A percentile compares a stretch with the other conserved stretches of the same genome.
Evolutionary conservation across 305 asterid species (phyloP).

Genomic region (Fraxinus xanthoxyloides): DNA sequence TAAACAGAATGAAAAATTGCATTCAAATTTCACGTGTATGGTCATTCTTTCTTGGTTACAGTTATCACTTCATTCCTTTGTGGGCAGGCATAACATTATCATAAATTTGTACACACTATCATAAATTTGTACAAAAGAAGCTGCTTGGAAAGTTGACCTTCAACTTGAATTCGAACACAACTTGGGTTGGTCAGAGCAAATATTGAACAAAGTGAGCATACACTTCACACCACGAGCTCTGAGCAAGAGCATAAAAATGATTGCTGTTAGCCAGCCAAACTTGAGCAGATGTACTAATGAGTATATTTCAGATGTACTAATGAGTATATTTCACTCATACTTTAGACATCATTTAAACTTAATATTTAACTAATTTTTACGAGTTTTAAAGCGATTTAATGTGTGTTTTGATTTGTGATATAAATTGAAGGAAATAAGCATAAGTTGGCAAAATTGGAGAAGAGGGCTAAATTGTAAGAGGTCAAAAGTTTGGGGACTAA

Average conservation of each 20-base stretch:
- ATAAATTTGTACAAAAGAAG: neutral
- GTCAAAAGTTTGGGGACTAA: no score
- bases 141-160: neutral
- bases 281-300: neutral
- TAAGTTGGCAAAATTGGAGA: no score
- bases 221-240: neutral
- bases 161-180: neutral
- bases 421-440: no score
- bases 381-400: no score
- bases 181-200: neutral
- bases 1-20: neutral
- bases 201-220: neutral
- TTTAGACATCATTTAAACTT: no score
- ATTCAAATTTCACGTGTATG: neutral
- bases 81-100: neutral
- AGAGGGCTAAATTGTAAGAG: no score
- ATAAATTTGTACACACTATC: neutral
- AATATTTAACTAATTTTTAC: no score
- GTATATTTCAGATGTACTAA: neutral
- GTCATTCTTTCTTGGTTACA: neutral
- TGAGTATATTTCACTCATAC: no score
- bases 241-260: neutral
- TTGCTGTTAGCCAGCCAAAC: neutral
- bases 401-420: no score
- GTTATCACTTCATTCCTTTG: neutral